Evolutionary conservation across 2,329 filamentous ascomycete genomes (phyloP).

Genomic region (Monilinia polystroma): DNA sequence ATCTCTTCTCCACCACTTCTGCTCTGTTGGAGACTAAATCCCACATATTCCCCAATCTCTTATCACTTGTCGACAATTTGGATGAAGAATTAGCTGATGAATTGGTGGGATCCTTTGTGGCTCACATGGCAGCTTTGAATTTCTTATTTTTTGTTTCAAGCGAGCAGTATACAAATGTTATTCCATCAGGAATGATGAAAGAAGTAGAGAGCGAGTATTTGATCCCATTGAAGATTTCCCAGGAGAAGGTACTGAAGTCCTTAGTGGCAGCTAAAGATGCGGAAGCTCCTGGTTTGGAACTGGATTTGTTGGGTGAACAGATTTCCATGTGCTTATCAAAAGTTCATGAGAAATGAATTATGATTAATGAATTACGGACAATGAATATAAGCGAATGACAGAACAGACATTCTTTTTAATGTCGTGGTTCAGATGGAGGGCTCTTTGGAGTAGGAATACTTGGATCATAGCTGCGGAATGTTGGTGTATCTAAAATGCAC

Average conservation of each 20-base stretch:
- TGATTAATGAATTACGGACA: slow-evolving; percentile 11
- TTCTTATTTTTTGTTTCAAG: slow-evolving; percentile 58
- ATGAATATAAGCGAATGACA: not conserved
- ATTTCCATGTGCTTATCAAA: slow-evolving; percentile 29
- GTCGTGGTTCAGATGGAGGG: not conserved
- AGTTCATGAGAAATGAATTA: slow-evolving; percentile 27
- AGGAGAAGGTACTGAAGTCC: slow-evolving; percentile 37
- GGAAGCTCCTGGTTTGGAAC: slow-evolving; percentile 26
- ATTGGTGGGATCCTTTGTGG: slow-evolving; percentile 51
- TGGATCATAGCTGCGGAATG: not conserved
- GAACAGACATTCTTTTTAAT: not conserved
- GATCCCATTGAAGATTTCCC: slow-evolving; percentile 51
- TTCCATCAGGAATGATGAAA: slow-evolving; percentile 56
- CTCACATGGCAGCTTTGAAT: slow-evolving; percentile 60
- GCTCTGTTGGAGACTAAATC: slow-evolving; percentile 62
- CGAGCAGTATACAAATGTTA: slow-evolving; percentile 48
- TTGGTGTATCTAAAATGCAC: not conserved
- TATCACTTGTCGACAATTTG: slow-evolving; percentile 47
- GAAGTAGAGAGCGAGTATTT: slow-evolving; percentile 60
- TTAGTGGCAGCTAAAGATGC: slow-evolving; percentile 15
- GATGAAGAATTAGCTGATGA: slow-evolving; percentile 50
- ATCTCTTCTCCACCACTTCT: slow-evolving; percentile 52
- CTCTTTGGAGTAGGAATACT: slow-evolving; percentile 8
- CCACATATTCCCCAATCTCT: slow-evolving; percentile 57
- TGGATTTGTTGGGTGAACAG: slow-evolving; percentile 36